A percentile compares a stretch with the other conserved stretches of the same genome.
These are phyloP conservation scores for Phytophthora nicotianae DNA, from an alignment of 352 stramenopile species.

Conservation along the genomic window DNA sequence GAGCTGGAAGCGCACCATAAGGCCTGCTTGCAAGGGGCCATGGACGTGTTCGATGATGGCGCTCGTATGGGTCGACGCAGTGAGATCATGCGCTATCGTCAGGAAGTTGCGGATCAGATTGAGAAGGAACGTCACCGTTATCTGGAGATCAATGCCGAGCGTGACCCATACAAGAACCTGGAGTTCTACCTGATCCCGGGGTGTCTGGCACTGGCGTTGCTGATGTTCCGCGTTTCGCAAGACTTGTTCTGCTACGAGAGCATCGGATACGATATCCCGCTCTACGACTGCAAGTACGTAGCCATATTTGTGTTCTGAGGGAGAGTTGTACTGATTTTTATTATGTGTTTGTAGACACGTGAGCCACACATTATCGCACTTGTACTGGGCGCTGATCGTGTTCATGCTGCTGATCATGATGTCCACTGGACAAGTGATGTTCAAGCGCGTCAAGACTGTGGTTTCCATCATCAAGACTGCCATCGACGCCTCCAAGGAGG, in stretches of 20 bases:
- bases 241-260: constrained; percentile 85
- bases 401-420: constrained; percentile 88
- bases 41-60: constrained; percentile 93
- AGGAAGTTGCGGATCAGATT: constrained; percentile 89
- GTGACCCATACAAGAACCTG: constrained; percentile 95
- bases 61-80: constrained; percentile 95
- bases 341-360: constrained; percentile 61
- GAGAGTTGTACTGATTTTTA: constrained; percentile 11
- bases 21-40: constrained; percentile 72
- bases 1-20: constrained; percentile 92
- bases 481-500: constrained; percentile 55
- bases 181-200: constrained; percentile 95
- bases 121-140: constrained; percentile 91
- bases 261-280: constrained; percentile 86
- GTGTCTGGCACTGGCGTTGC: constrained; percentile 86
- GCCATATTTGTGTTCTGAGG: neutral
- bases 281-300: constrained; percentile 92
- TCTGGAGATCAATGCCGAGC: constrained; percentile 93
- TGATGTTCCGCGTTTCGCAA: constrained; percentile 89
- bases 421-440: constrained; percentile 86
- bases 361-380: constrained; percentile 81
- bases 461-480: constrained; percentile 71
- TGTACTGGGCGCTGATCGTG: constrained; percentile 89
- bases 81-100: constrained; percentile 89
- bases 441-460: constrained; percentile 81